These are phyloP conservation scores for Fagopyrum esculentum DNA, from an alignment of 148 eudicot species.

Conservation along the genomic window DNA sequence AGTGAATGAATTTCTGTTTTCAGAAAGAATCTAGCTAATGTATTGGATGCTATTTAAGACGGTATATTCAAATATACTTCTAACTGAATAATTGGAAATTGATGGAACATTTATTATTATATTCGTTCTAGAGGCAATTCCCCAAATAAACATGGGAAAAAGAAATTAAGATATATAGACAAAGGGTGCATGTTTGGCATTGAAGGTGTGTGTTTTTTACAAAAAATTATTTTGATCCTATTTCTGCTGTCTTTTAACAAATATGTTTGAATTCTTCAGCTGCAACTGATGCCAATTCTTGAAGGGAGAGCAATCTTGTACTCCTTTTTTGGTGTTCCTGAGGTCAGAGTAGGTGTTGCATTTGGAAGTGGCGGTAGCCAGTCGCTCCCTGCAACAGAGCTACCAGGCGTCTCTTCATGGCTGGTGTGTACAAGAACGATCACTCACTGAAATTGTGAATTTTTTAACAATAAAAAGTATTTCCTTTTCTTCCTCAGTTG, in stretches of 20 bases:
- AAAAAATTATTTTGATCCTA: conserved; percentile 1
- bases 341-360: conserved; percentile 80
- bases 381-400: conserved; percentile 86
- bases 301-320: conserved; percentile 78
- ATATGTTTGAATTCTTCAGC: conserved; percentile 33
- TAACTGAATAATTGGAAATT: no score
- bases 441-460: neutral
- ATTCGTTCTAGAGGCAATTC: neutral
- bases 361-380: conserved; percentile 92
- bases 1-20: no score
- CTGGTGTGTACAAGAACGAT: conserved; percentile 42
- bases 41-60: neutral
- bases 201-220: neutral
- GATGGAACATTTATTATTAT: neutral
- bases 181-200: neutral
- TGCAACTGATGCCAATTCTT: conserved; percentile 74
- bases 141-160: neutral
- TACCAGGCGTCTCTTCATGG: conserved; percentile 96
- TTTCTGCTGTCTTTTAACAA: neutral
- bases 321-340: conserved; percentile 82
- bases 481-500: neutral
- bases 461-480: neutral
- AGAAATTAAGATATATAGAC: neutral
- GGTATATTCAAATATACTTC: neutral
- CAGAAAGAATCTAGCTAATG: neutral